A percentile compares a stretch with the other conserved stretches of the same genome.
Conservation (phyloP, 805 yeast species). For the Barnettozyma botsteinii region DNA sequence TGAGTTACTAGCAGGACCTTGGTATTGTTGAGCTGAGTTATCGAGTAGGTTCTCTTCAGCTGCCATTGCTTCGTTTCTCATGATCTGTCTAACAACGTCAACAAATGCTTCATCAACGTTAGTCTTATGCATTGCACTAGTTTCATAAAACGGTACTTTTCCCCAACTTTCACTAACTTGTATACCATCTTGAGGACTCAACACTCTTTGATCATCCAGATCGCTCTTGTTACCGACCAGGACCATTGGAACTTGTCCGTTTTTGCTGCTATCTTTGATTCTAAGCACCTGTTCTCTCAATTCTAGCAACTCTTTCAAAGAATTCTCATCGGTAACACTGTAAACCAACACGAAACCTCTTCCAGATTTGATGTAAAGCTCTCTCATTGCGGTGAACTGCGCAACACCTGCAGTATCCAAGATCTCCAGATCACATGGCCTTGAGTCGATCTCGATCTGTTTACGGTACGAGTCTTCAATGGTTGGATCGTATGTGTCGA, state of each 20-base stretch:
- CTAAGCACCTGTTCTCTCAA: constrained; percentile 79
- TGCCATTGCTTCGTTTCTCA: constrained; percentile 51
- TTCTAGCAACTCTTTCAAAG: constrained; percentile 71
- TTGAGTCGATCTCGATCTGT: constrained; percentile 81
- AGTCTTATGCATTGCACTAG: constrained; percentile 85
- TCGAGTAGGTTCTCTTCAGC: constrained; percentile 1
- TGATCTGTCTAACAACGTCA: constrained; percentile 85
- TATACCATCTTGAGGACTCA: constrained; percentile 77
- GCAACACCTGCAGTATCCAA: constrained; percentile 94
- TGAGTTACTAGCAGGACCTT: neutral
- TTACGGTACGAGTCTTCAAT: constrained; percentile 94
- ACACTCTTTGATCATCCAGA: constrained; percentile 64
- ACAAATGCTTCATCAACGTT: constrained; percentile 88
- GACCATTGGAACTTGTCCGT: constrained; percentile 74
- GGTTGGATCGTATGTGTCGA: constrained; percentile 93
- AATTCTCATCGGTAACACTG: constrained; percentile 69
- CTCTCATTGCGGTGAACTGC: constrained; percentile 95
- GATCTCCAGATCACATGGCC: constrained; percentile 80
- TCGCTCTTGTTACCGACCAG: constrained; percentile 91
- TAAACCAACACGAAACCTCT: constrained; percentile 87
- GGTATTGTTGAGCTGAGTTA: too few species aligned
- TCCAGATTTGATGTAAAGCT: constrained; percentile 79
- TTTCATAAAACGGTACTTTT: constrained; percentile 81
- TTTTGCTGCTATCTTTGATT: constrained; percentile 55
- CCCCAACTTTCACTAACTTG: constrained; percentile 84